A percentile compares a stretch with the other conserved stretches of the same genome.
phyloP scores from a whole-genome alignment of 768 basidiomycete species.

The Hebeloma cylindrosporum region DNA sequence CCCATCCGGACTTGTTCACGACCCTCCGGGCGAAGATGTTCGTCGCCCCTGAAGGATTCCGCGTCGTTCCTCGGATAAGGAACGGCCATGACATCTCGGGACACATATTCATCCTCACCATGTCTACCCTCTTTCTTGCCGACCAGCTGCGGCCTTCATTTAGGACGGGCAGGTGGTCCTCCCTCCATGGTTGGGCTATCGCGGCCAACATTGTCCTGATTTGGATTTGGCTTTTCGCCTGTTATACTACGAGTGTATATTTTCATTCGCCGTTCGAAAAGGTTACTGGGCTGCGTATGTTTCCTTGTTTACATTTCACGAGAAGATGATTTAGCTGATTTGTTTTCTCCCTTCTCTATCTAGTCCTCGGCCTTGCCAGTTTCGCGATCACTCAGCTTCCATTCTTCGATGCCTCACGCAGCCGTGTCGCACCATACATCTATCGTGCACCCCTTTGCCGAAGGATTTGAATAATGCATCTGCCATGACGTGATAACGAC shows the following conservation, averaged over 20 bases:
- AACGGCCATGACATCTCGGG: slow-evolving; percentile 93
- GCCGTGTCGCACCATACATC: too few species aligned
- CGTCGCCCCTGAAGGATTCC: slow-evolving; percentile 38
- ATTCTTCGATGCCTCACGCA: not conserved
- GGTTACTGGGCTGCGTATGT: slow-evolving; percentile 79
- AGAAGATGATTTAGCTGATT: not conserved
- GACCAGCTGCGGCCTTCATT: slow-evolving; percentile 70
- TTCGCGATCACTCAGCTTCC: slow-evolving; percentile 25
- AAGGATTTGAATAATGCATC: too few species aligned
- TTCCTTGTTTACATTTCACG: not conserved
- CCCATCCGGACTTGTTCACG: slow-evolving; percentile 66
- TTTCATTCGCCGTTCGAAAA: slow-evolving; percentile 93
- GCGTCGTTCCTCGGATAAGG: slow-evolving; percentile 58
- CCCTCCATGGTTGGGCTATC: slow-evolving; percentile 49
- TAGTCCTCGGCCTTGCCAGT: slow-evolving; percentile 31
- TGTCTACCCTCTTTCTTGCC: slow-evolving; percentile 74
- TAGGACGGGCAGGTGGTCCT: slow-evolving; percentile 37
- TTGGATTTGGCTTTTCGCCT: slow-evolving; percentile 69
- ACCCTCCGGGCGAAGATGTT: not conserved
- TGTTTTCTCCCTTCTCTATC: not conserved
- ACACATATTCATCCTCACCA: slow-evolving; percentile 86
- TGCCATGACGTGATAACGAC: too few species aligned
- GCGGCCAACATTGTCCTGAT: slow-evolving; percentile 47
- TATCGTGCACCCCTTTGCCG: too few species aligned
- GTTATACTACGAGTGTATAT: slow-evolving; percentile 80